phyloP scores from a whole-genome alignment of 2,329 filamentous ascomycete genomes.

The Ascochyta pisi region DNA sequence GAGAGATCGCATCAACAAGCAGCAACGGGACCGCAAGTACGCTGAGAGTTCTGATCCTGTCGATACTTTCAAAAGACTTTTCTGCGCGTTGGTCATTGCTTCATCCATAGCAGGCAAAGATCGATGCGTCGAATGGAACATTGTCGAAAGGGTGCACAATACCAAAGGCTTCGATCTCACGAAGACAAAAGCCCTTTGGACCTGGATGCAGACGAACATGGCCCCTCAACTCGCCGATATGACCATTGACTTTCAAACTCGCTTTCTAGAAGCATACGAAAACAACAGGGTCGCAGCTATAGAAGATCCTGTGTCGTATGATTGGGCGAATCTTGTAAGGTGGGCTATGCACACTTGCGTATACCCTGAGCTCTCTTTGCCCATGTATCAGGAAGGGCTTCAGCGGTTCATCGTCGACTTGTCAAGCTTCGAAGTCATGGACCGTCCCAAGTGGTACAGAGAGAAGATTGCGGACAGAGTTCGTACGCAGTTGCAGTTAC shows the following conservation, averaged over 20 bases:
- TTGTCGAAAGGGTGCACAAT: constrained; percentile 51
- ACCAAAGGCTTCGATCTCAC: constrained; percentile 43
- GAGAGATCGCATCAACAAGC: constrained; percentile 16
- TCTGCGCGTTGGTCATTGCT: constrained; percentile 40
- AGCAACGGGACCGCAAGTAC: constrained; percentile 26
- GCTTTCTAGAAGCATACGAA: constrained; percentile 71
- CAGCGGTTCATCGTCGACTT: constrained; percentile 34
- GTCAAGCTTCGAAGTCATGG: constrained; percentile 36
- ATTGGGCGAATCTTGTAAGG: constrained; percentile 70
- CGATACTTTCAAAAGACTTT: constrained; percentile 41
- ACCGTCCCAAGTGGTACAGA: constrained; percentile 37
- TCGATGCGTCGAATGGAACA: constrained; percentile 50
- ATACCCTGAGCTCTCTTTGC: constrained; percentile 37
- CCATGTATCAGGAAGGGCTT: constrained; percentile 28
- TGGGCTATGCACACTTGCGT: constrained; percentile 66
- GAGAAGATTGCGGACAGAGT: constrained; percentile 31
- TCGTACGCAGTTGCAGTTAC: constrained; percentile 35
- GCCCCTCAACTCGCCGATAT: constrained; percentile 61
- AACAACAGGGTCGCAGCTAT: constrained; percentile 66
- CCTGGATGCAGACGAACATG: constrained; percentile 44
- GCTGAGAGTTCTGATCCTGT: constrained; percentile 26
- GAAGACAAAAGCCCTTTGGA: constrained; percentile 49
- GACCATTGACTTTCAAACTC: constrained; percentile 68
- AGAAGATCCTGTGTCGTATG: constrained; percentile 67
- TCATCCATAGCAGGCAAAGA: constrained; percentile 46